Conservation (phyloP, 75 land plant species). For the Pseudotsuga menziesii region DNA sequence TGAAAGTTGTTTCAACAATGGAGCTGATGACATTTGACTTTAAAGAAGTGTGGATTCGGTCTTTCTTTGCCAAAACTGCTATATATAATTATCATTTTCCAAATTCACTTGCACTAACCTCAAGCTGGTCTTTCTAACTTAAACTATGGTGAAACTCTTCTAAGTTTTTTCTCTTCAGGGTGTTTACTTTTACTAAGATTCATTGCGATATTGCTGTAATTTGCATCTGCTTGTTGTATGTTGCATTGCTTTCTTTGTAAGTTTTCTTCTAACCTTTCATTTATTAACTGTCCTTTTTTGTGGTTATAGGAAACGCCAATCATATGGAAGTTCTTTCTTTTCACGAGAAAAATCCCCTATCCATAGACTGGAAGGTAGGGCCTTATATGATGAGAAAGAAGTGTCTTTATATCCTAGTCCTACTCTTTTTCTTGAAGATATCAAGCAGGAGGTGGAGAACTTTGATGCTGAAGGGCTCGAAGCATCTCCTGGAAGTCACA, state of each 20-base stretch:
- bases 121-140: not conserved
- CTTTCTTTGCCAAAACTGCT: not conserved
- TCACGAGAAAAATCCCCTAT: not conserved
- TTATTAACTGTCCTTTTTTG: not conserved
- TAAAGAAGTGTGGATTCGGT: not conserved
- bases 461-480: constrained; percentile 24
- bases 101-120: not conserved
- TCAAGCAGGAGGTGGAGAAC: constrained; percentile 50
- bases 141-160: not conserved
- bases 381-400: not conserved
- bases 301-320: not conserved
- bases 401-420: constrained; percentile 27
- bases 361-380: not conserved
- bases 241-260: not conserved
- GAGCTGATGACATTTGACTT: not conserved
- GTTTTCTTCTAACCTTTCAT: not conserved
- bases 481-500: constrained; percentile 9
- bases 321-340: not conserved
- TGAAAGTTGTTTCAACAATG: not conserved
- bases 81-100: not conserved
- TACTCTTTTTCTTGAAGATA: constrained; percentile 56
- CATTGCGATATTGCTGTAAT: not conserved
- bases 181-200: not conserved
- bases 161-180: not conserved
- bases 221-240: not conserved